Percentiles rank a stretch among this genome's conserved stretches.
Conservation (phyloP, 495 filamentous ascomycete species). For the Annulohypoxylon stygium region DNA sequence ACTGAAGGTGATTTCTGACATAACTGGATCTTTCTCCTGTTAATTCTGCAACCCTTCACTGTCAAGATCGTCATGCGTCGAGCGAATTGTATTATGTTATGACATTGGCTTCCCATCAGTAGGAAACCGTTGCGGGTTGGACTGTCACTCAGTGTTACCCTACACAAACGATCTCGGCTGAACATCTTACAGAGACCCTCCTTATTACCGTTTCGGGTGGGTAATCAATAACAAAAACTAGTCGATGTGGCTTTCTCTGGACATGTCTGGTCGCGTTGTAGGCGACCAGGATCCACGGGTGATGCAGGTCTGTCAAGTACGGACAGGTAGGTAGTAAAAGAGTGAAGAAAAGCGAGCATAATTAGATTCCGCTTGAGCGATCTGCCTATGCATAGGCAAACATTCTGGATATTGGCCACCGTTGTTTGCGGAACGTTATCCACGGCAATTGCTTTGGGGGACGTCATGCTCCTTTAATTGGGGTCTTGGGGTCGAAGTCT, state of each 20-base stretch:
- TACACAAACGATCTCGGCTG: slow-evolving; percentile 42
- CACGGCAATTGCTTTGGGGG: slow-evolving; percentile 38
- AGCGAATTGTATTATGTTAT: slow-evolving; percentile 3
- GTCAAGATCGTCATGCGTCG: not conserved
- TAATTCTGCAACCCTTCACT: slow-evolving; percentile 8
- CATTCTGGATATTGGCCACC: slow-evolving; percentile 29
- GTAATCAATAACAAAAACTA: slow-evolving; percentile 22
- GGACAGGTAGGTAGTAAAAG: not conserved
- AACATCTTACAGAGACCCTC: slow-evolving; percentile 29
- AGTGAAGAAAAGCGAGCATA: not conserved
- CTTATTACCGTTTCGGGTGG: slow-evolving; percentile 35
- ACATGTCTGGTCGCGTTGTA: slow-evolving; percentile 26
- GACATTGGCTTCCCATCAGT: slow-evolving; percentile 24
- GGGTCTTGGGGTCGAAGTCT: not conserved
- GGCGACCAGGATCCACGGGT: slow-evolving; percentile 22
- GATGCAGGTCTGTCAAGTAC: not conserved
- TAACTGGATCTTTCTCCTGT: not conserved
- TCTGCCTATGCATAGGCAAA: slow-evolving; percentile 28
- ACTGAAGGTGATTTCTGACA: not conserved
- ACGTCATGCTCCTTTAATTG: slow-evolving; percentile 33
- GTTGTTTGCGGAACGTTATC: slow-evolving; percentile 21
- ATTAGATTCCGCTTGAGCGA: slow-evolving; percentile 1
- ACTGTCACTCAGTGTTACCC: slow-evolving; percentile 33
- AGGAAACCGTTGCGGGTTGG: slow-evolving; percentile 21
- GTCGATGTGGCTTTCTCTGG: slow-evolving; percentile 31